These are phyloP conservation scores for Beverwykella pulmonaria DNA, from an alignment of 495 filamentous ascomycete genomes.

Conservation along the genomic window DNA sequence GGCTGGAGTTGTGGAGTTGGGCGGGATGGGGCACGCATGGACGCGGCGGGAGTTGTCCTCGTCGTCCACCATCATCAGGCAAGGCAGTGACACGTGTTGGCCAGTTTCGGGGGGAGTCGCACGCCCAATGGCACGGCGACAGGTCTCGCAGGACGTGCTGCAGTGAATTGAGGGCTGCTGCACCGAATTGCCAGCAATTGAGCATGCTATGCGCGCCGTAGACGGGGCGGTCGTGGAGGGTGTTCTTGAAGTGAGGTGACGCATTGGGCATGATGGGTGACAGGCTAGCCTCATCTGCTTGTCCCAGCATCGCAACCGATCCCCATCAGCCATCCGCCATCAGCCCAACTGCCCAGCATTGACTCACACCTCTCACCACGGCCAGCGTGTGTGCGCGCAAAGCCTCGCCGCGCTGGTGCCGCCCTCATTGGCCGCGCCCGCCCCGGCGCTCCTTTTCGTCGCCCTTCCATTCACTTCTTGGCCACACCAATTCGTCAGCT, in stretches of 20 bases:
- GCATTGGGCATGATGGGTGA: background rate
- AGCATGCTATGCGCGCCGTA: background rate
- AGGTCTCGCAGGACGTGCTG: slow-evolving; percentile 1
- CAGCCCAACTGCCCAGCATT: slow-evolving; percentile 28
- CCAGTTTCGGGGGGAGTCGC: background rate
- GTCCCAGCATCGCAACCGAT: background rate
- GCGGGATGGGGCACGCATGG: background rate
- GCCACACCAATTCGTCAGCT: slow-evolving; percentile 40
- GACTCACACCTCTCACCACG: slow-evolving; percentile 22
- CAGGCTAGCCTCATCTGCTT: background rate
- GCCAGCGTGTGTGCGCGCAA: slow-evolving; percentile 1
- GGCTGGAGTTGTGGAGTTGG: no score
- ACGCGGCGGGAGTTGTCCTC: slow-evolving; percentile 10
- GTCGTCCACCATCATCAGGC: slow-evolving; percentile 11
- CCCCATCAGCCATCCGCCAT: no score
- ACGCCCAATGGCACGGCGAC: slow-evolving; percentile 25
- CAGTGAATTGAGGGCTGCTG: slow-evolving; percentile 3
- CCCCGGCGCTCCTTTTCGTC: slow-evolving; percentile 16
- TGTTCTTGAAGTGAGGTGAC: background rate
- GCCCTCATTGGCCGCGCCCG: slow-evolving; percentile 21
- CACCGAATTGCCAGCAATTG: background rate
- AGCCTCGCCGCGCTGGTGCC: slow-evolving; percentile 1
- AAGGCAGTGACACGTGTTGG: slow-evolving; percentile 26
- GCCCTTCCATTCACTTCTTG: slow-evolving; percentile 37
- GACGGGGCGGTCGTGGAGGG: background rate